phyloP scores from a whole-genome alignment of 371 early-diverging fungal genomes.

The Zychaea mexicana region DNA sequence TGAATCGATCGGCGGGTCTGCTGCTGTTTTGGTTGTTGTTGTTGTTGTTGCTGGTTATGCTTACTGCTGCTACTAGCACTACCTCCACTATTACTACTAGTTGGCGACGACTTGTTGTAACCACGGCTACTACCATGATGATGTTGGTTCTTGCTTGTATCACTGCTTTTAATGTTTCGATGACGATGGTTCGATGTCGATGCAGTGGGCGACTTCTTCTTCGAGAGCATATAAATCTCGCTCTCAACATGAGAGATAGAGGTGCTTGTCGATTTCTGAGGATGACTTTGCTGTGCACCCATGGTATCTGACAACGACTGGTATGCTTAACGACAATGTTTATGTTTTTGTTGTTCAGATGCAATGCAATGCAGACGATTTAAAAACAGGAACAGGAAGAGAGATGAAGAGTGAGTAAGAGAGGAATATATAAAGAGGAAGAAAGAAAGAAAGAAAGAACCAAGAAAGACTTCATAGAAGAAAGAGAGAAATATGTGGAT shows the following conservation, averaged over 20 bases:
- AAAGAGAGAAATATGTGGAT: too few species aligned
- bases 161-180: neutral
- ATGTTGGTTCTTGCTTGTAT: neutral
- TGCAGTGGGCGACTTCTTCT: neutral
- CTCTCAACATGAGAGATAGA: neutral
- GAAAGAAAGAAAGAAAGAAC: neutral
- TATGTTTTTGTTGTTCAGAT: neutral
- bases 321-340: neutral
- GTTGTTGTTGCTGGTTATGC: neutral
- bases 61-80: neutral
- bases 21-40: neutral
- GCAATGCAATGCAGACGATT: neutral
- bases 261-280: neutral
- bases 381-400: neutral
- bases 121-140: too few species aligned
- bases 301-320: neutral
- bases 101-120: neutral
- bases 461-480: too few species aligned
- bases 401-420: neutral
- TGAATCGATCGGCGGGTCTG: neutral
- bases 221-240: neutral
- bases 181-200: neutral
- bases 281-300: slow-evolving; percentile 16
- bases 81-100: neutral
- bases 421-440: neutral